Evolutionary conservation across 208 protist species (phyloP).

Genomic region (Leishmania martiniquensis): DNA sequence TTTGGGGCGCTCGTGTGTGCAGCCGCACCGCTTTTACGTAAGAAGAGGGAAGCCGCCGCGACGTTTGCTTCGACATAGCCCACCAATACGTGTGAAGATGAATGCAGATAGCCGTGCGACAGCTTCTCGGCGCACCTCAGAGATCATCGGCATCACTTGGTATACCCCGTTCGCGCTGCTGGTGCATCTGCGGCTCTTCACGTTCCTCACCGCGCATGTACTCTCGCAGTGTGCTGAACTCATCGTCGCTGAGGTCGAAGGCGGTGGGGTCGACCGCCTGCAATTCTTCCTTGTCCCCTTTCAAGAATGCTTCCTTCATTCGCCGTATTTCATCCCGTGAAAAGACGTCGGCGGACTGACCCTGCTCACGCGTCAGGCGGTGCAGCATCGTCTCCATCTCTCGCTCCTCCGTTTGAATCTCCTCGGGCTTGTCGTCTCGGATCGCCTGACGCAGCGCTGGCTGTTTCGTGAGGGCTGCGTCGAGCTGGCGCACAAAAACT

Average conservation of each 20-base stretch:
- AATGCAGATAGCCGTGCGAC: neutral
- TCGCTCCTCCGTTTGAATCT: constrained; percentile 57
- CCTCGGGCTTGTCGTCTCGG: constrained; percentile 14
- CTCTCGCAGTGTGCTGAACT: constrained; percentile 51
- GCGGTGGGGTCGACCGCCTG: constrained; percentile 54
- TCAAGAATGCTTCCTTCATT: constrained; percentile 56
- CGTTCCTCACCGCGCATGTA: constrained; percentile 16
- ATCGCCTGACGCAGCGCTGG: constrained; percentile 13
- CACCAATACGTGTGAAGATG: neutral
- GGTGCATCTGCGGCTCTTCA: neutral
- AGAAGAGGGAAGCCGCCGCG: neutral
- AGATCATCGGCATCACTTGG: constrained; percentile 14
- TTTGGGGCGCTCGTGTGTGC: no score
- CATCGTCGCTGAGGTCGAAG: constrained; percentile 56
- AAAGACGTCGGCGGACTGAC: constrained; percentile 57
- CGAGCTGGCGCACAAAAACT: constrained; percentile 5
- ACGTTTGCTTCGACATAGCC: neutral
- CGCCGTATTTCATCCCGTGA: constrained; percentile 61
- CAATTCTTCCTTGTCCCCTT: constrained; percentile 54
- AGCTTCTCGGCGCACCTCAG: neutral
- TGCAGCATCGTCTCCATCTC: constrained; percentile 82
- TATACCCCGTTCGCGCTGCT: neutral
- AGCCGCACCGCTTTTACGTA: no score
- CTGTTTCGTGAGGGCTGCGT: constrained; percentile 17
- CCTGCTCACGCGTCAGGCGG: constrained; percentile 50